Base-by-base conservation (phyloP, 1,139 yeast species). In the Yamadazyma spencermartinsiae region DNA sequence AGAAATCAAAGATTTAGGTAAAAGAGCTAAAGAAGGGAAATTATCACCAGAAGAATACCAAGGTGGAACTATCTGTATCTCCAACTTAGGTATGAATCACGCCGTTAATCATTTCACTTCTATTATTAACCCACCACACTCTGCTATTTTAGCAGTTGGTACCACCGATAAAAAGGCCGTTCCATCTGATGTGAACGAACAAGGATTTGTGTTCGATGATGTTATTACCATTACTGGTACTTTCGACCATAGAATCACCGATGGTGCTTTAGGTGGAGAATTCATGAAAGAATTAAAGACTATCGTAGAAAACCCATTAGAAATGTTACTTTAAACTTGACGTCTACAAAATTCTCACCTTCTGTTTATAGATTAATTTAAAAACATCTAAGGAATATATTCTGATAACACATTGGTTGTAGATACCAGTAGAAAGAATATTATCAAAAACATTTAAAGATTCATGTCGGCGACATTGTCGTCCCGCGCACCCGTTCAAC, bases 31-130 rank as follows among this genome's bases (percentile, higher is more conserved):
- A 70, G 88, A 78, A 46, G 90, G 89, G 68, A 92, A 90, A 75
- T 81, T 92, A 62, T 63, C 71, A 51, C 98, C 98, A 48, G 95
- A 88, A 65, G 98, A 92, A 72, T 94, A 85, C 81, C 96, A 88
- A 76, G 99, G 99, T 57, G 99, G 99, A 61, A 90, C 98, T 54
- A 87, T 92, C 65, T 88, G 97, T 67, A 90, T 92, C 59, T 90
- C 98, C 50, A 92, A 92, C 84, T 76, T 94, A 76, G 99, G 98
- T 61, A 92, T 92, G 98, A 92, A 92, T 80, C 79, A 74, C 45
- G 98, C 98, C 41, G 97, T 92, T 37, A 76, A 82, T 51, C 63
- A 83, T 62, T 92, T 92, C 79, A 90, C 98, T 32, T 92, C 98
- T 28, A 92, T 92, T 68, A 84, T 92, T 63, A 92, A 92, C 80